These are phyloP conservation scores for Macrophomina phaseolina DNA, from an alignment of 2,329 filamentous ascomycete genomes.

Conservation along the genomic window DNA sequence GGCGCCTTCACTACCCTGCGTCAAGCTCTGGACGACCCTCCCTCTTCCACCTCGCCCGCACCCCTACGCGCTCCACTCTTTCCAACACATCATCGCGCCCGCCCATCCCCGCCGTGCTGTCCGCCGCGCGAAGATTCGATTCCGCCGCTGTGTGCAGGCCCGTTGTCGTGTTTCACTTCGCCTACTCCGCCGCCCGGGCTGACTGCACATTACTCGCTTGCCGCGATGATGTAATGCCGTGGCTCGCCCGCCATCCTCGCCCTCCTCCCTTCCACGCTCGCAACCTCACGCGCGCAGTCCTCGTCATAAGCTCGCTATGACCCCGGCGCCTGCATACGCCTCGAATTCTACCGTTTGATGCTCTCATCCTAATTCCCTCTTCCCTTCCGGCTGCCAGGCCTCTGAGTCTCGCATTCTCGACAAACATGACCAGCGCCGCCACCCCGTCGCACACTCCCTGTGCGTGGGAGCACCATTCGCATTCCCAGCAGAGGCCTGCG, in stretches of 20 bases:
- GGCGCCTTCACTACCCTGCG: slow-evolving; percentile 21
- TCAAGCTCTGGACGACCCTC: slow-evolving; percentile 13
- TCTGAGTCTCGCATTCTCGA: slow-evolving; percentile 14
- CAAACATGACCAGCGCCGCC: slow-evolving; percentile 21
- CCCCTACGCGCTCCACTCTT: slow-evolving; percentile 21
- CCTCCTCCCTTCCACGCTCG: slow-evolving; percentile 20
- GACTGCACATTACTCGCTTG: slow-evolving; percentile 14
- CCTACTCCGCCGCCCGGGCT: slow-evolving; percentile 15
- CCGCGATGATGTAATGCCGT: slow-evolving; percentile 25
- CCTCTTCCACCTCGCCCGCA: slow-evolving; percentile 10
- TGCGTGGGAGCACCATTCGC: slow-evolving; percentile 26
- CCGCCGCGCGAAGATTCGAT: slow-evolving; percentile 14
- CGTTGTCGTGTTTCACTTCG: slow-evolving; percentile 21
- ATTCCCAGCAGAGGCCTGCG: slow-evolving; percentile 34
- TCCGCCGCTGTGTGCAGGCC: slow-evolving; percentile 10
- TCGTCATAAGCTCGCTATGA: slow-evolving; percentile 21
- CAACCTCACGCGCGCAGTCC: slow-evolving; percentile 21
- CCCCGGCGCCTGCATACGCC: slow-evolving; percentile 7
- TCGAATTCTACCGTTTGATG: slow-evolving; percentile 19
- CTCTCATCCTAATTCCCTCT: slow-evolving; percentile 1
- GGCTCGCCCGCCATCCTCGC: slow-evolving; percentile 22
- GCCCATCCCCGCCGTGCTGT: slow-evolving; percentile 1
- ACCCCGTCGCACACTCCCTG: slow-evolving; percentile 26
- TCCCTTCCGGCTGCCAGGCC: slow-evolving; percentile 9
- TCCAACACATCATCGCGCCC: slow-evolving; percentile 20